Base-by-base conservation (phyloP, 345 rosid genomes). In the Eucalyptus camaldulensis region DNA sequence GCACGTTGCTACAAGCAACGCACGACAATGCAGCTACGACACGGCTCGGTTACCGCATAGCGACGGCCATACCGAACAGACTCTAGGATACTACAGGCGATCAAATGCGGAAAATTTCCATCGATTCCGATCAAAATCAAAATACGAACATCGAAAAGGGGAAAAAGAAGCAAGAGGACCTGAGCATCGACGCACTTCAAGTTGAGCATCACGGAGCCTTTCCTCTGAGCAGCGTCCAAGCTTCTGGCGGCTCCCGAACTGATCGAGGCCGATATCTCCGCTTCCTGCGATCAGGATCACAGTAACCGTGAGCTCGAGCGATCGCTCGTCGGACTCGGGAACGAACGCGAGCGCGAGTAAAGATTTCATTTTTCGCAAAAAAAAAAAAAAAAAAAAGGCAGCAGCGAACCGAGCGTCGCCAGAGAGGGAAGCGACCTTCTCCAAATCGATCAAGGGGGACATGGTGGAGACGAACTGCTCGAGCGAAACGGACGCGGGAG, bases 111-210 rank as follows among this genome's bases (percentile, higher is more conserved):
- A 40, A 11, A 27, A 47, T 65, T 81, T 81, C 33, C 33, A 87
- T 60, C 44, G 62, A 62, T 76, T 22, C 85, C 85, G 76, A 76
- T 49, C 6, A 53, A 67, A 67, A 58, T 56, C n/a, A 54, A 29
- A 45, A 88, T n/a, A 33, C 60, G 29, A 58, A 40, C 49, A 45
- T 24, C 44, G 21, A 24, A 37, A 45, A 62, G 40, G 40, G 62
- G n/a, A 72, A 44, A 44, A 44, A 60, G 15, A 87, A 88, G 87
- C 56, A 29, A 62, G 49, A 86, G 37, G 58, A 95, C 97, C 96
- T 96, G 97, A 87, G 93, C 97, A 91, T 96, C 97, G 87, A 94
- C 94, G 87, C 98, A 96, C 92, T 95, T 96, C 94, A 96, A 83
- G 90, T 96, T 96, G 91, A 96, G 96, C 56, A 96, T 92, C 16